phyloP scores from a whole-genome alignment of 495 filamentous ascomycete genomes.

The Neohortaea acidophila region DNA sequence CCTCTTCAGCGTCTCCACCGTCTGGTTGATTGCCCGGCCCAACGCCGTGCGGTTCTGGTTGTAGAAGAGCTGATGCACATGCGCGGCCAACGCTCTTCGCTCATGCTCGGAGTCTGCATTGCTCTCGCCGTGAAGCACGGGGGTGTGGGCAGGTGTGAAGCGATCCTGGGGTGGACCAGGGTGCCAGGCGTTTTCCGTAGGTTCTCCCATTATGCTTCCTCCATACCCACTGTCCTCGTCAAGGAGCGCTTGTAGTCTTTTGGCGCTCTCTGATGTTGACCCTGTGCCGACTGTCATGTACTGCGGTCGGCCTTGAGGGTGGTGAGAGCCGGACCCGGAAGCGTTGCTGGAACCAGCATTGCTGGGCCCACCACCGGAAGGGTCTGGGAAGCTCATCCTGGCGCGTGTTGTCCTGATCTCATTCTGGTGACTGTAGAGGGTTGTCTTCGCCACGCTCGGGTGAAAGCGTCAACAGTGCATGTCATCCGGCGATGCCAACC shows the following conservation, averaged over 20 bases:
- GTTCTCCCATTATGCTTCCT: slow-evolving; percentile 48
- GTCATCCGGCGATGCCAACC: too few species aligned
- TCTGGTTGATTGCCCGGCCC: slow-evolving; percentile 66
- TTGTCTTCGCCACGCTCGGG: too few species aligned
- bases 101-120: slow-evolving; percentile 41
- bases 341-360: slow-evolving; percentile 4
- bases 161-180: slow-evolving; percentile 51
- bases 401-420: not conserved
- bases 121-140: slow-evolving; percentile 34
- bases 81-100: slow-evolving; percentile 45
- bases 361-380: slow-evolving; percentile 7
- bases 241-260: slow-evolving; percentile 50
- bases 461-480: too few species aligned
- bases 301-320: slow-evolving; percentile 34
- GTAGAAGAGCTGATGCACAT: slow-evolving; percentile 57
- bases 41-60: slow-evolving; percentile 82
- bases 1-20: slow-evolving; percentile 62
- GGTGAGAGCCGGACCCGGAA: slow-evolving; percentile 7
- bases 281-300: slow-evolving; percentile 85
- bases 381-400: slow-evolving; percentile 13
- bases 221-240: slow-evolving; percentile 88
- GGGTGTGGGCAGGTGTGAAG: slow-evolving; percentile 44
- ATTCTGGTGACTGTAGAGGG: too few species aligned
- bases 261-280: slow-evolving; percentile 57
- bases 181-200: slow-evolving; percentile 40